Evolutionary conservation across 176 grass and related monocot genomes (phyloP), one percentile per base, ranked within the genome.

Genomic region (Phragmites australis): DNA sequence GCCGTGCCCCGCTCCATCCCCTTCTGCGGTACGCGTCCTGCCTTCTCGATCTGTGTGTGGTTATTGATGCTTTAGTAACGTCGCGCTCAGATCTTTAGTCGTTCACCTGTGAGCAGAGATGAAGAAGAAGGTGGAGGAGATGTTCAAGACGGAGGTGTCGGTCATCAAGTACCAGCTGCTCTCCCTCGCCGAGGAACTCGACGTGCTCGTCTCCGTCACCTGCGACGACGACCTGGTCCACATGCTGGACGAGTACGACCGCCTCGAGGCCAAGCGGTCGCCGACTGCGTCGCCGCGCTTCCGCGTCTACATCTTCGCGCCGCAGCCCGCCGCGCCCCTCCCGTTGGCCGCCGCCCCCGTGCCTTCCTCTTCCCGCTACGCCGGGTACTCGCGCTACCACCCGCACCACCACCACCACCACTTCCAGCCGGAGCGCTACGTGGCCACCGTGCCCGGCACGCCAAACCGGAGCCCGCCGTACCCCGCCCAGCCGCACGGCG

Each of bases 191-290:
- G 93, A 91, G 44, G 93, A 95, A 44, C 70, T 99, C 19, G 97
- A 99, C 81, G 62, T 84, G 22, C 90, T 99, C 68, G 82, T 99
- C 15, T 91, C 90, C 61, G 84, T 99, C 78, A 82, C 86, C 74
- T 83, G 86, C 75, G 90, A 93, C 79, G 97, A 96, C 23, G 97
- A 99, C 84, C 81, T 99, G 29, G 29, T 6, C 32, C 79, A 95
- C 87, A 96, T 99, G 90, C 85, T 88, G 50, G 88, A 93, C 31
- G 93, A 99, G 90, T 93, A 93, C 77, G 93, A 99, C 75, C 83
- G 84, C 21, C 46, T 89, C 48, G 82, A 87, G 31, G 60, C 78
- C 15, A 78, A 87, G 79, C 74, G 77, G 6, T 88, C 86, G 27
- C 76, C 88, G 3, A 77, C 84, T 18, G 58, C 77, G 53, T 90